Conservation (phyloP, 768 basidiomycete genomes). For the Boletus pseudo-olivaceus region DNA sequence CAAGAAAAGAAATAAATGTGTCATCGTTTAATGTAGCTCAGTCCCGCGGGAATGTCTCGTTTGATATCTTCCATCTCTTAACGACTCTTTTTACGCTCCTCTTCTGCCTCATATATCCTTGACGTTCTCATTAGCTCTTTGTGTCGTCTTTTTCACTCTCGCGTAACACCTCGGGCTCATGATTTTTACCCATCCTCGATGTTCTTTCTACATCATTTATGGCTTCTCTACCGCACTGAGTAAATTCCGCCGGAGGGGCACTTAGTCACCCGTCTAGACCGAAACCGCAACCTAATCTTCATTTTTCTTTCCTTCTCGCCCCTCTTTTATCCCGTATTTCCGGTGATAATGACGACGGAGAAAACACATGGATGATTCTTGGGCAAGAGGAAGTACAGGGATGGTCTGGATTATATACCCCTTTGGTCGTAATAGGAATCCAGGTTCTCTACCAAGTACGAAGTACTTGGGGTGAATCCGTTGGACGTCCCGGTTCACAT, state of each 20-base stretch:
- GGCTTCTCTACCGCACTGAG: constrained; percentile 24
- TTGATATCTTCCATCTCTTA: constrained; percentile 34
- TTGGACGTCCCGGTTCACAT: neutral
- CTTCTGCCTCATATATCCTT: constrained; percentile 36
- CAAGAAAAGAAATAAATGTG: constrained; percentile 76
- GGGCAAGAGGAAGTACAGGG: constrained; percentile 18
- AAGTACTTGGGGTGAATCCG: constrained; percentile 13
- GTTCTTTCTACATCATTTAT: constrained; percentile 16
- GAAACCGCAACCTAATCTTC: constrained; percentile 26
- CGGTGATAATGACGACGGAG: constrained; percentile 8
- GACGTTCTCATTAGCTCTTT: constrained; percentile 21
- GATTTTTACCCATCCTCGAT: constrained; percentile 25
- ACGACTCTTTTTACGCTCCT: constrained; percentile 32
- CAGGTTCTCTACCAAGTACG: constrained; percentile 8
- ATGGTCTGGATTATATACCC: constrained; percentile 19
- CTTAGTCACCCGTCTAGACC: constrained; percentile 22
- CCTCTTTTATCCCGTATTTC: constrained; percentile 4
- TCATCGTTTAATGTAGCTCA: constrained; percentile 65
- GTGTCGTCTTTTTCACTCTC: constrained; percentile 17
- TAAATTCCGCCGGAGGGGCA: constrained; percentile 24
- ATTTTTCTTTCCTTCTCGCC: constrained; percentile 2
- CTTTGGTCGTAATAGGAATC: constrained; percentile 20
- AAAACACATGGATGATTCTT: constrained; percentile 17
- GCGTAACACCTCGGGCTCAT: constrained; percentile 24
- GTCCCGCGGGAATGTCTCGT: constrained; percentile 25